phyloP scores from a whole-genome alignment of 75 land plant species.

The Pinus taeda region DNA sequence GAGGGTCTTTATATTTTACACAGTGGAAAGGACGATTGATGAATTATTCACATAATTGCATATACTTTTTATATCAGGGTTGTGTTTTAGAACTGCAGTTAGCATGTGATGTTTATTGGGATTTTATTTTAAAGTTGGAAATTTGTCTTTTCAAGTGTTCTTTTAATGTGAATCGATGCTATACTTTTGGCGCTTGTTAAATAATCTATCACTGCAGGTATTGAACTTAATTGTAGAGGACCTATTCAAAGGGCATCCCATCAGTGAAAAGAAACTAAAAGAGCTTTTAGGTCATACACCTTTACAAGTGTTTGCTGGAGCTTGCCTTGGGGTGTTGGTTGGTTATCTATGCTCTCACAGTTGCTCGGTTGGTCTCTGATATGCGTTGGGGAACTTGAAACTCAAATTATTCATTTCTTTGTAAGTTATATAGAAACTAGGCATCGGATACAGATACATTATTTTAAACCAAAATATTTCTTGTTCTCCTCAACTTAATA shows the following conservation, averaged over 20 bases:
- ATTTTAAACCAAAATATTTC: no score
- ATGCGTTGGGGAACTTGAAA: no score
- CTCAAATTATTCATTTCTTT: no score
- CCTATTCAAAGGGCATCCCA: slow-evolving; percentile 92
- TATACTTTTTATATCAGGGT: no score
- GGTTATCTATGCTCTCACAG: slow-evolving; percentile 75
- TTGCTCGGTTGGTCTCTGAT: slow-evolving; percentile 7
- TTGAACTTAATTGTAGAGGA: slow-evolving; percentile 84
- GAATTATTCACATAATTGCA: background rate
- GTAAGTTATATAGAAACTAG: no score
- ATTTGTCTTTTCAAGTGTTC: background rate
- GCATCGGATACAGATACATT: no score
- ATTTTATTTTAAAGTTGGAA: background rate
- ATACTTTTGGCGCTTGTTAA: background rate
- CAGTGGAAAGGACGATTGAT: background rate
- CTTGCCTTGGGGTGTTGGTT: slow-evolving; percentile 67
- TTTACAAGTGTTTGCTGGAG: slow-evolving; percentile 89
- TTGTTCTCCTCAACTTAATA: no score
- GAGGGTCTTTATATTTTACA: background rate
- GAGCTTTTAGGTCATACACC: slow-evolving; percentile 97
- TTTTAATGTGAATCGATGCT: background rate
- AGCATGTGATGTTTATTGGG: no score
- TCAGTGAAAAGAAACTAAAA: slow-evolving; percentile 89
- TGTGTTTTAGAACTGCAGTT: no score
- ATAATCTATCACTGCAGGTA: slow-evolving; percentile 45